Evolutionary conservation across 306 rosid species (phyloP).

Genomic region (Acacia acuminata): DNA sequence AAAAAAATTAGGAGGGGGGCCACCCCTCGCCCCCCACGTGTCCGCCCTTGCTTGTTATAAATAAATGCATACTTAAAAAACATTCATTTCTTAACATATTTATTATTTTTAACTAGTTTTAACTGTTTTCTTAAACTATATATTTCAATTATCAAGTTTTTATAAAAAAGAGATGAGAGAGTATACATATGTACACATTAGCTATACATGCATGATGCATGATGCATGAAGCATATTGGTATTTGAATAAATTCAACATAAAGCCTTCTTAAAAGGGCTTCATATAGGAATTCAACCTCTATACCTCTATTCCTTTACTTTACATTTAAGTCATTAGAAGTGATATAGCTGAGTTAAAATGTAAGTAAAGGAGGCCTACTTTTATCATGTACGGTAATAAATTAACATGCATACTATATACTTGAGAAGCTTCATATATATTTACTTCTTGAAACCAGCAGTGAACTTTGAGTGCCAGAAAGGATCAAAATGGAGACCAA

Average conservation of each 20-base stretch:
- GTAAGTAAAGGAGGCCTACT: background rate
- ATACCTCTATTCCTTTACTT: background rate
- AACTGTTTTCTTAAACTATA: too few relatives aligned
- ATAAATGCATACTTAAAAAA: too few relatives aligned
- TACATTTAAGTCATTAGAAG: background rate
- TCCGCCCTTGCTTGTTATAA: too few relatives aligned
- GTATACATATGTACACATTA: too few relatives aligned
- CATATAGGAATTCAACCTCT: background rate
- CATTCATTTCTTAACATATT: too few relatives aligned
- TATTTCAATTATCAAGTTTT: too few relatives aligned
- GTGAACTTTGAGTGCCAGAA: conserved; percentile 56
- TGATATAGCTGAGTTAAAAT: background rate
- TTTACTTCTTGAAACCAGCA: background rate
- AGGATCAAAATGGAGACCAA: conserved; percentile 88
- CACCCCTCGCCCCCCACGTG: too few relatives aligned
- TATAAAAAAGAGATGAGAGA: too few relatives aligned
- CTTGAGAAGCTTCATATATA: background rate
- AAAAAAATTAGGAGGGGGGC: too few relatives aligned
- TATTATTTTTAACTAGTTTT: too few relatives aligned
- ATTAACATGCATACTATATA: background rate
- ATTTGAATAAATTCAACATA: background rate
- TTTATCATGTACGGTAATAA: background rate
- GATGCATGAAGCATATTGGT: background rate
- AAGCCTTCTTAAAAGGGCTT: background rate
- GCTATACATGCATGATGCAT: too few relatives aligned